Evolutionary conservation across 129 eudicot genomes (phyloP).

Genomic region (Helianthus tuberosus): DNA sequence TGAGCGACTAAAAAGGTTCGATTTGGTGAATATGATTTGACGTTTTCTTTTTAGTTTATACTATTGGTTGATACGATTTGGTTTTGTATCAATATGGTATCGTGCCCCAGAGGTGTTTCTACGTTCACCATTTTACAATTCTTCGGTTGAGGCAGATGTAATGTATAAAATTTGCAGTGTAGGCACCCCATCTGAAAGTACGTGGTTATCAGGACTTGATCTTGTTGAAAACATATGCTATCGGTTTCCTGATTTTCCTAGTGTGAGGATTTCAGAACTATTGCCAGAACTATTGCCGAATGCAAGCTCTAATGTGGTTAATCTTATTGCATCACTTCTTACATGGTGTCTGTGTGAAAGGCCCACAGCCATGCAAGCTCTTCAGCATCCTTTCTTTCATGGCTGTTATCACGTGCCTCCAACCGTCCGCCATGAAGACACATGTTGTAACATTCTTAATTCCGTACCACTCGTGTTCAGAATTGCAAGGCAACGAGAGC

Average conservation of each 20-base stretch:
- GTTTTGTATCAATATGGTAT: background rate
- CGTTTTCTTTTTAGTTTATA: no score
- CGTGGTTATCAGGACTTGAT: background rate
- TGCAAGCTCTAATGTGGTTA: background rate
- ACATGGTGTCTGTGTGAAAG: background rate
- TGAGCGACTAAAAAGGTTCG: no score
- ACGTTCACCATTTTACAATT: background rate
- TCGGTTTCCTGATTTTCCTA: conserved; percentile 20
- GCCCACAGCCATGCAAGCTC: background rate
- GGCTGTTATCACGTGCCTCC: background rate
- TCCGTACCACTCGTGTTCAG: background rate
- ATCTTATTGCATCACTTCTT: background rate
- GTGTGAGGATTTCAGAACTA: background rate
- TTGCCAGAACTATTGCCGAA: background rate
- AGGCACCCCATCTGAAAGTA: conserved; percentile 7
- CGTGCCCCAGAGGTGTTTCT: conserved; percentile 22
- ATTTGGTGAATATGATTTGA: no score
- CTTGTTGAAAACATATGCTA: background rate
- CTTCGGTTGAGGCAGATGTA: conserved; percentile 1
- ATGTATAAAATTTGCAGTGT: conserved; percentile 16
- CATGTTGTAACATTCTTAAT: background rate
- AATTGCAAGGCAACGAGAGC: background rate
- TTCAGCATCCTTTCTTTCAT: background rate
- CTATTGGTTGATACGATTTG: no score
- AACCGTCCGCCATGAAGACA: no score